Evolutionary conservation across 2,329 filamentous ascomycete species (phyloP), one percentile per base, ranked within the genome.

Genomic region (Colletotrichum magnum): DNA sequence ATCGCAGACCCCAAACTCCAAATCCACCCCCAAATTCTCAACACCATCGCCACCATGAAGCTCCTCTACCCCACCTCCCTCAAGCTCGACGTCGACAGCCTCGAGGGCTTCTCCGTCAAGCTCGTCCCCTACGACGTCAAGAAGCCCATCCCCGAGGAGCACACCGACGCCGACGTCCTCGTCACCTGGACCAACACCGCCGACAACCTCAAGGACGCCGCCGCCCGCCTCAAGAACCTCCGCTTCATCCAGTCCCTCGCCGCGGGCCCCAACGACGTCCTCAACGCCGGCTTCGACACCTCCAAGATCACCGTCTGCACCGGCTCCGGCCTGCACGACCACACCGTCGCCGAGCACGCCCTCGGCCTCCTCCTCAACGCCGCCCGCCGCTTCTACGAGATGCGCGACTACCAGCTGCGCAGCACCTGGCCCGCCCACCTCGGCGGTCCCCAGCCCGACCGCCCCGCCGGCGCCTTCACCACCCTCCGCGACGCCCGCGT

Each of bases 191-290:
- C 82, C 77, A 92, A 92, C 83, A 83, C 81, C 28, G 73, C 87
- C 48, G 80, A 80, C 15, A 90, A 90, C 81, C 87, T 92, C 68
- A 79, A 83, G 24, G 87, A 90, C 75, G 89, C 89, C 57, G 86
- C 85, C 2, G 72, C 76, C 58, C 84, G 86, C 68, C 81, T 91
- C 77, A 86, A 82, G 64, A 86, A 88, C 48, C 82, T 92, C 15
- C 83, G 83, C 72, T 92, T 89, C 89, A 91, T 92, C 78, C 89
- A 92, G 75, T 90, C 88, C 0, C 87, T 91, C 41, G 89, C 89
- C 43, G 89, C 89, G 1, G 89, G 89, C 0, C 89, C 89, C 73
- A 91, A 91, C 76, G 89, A 91, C 75, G 88, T 91, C 16, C 85
- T 91, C 18, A 77, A 76, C 59, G 89, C 89, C 28, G 89, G 89